These are phyloP conservation scores for Phytopythium kandeliae DNA, from an alignment of 352 stramenopile species.

Conservation along the genomic window DNA sequence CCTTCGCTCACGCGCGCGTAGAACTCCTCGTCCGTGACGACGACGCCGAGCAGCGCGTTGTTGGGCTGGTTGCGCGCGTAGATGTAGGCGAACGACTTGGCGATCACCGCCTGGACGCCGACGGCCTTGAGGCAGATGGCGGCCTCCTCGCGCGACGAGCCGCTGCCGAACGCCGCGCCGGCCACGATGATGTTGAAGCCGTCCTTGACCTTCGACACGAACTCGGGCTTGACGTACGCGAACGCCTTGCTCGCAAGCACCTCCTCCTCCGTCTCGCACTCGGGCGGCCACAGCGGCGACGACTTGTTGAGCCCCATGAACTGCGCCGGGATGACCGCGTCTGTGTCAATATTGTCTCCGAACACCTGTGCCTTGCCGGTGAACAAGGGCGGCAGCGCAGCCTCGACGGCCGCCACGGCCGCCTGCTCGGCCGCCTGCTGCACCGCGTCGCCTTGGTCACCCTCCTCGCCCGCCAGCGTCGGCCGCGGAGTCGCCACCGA, in stretches of 20 bases:
- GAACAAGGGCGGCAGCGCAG: conserved; percentile 49
- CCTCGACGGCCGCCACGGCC: conserved; percentile 45
- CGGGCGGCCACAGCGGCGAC: conserved; percentile 68
- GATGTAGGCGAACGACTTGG: conserved; percentile 85
- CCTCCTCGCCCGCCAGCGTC: conserved; percentile 23
- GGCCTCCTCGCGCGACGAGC: conserved; percentile 74
- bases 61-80: conserved; percentile 84
- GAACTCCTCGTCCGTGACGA: conserved; percentile 79
- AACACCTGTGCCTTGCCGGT: conserved; percentile 66
- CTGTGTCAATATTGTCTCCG: conserved; percentile 78
- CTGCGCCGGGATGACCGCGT: conserved; percentile 75
- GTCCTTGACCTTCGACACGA: conserved; percentile 58
- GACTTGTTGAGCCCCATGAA: conserved; percentile 81
- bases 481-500: conserved; percentile 39
- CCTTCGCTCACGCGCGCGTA: conserved; percentile 64
- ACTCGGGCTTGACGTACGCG: conserved; percentile 77
- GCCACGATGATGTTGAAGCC: conserved; percentile 81
- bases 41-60: conserved; percentile 75
- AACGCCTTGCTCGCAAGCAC: conserved; percentile 78
- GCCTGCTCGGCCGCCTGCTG: conserved; percentile 56
- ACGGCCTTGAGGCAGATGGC: conserved; percentile 79
- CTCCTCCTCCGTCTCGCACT: conserved; percentile 76
- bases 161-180: conserved; percentile 63
- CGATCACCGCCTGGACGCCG: conserved; percentile 74
- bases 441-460: conserved; percentile 11